Evolutionary conservation across 257 asterid genomes (phyloP).

Genomic region (Gardenia jasminoides): DNA sequence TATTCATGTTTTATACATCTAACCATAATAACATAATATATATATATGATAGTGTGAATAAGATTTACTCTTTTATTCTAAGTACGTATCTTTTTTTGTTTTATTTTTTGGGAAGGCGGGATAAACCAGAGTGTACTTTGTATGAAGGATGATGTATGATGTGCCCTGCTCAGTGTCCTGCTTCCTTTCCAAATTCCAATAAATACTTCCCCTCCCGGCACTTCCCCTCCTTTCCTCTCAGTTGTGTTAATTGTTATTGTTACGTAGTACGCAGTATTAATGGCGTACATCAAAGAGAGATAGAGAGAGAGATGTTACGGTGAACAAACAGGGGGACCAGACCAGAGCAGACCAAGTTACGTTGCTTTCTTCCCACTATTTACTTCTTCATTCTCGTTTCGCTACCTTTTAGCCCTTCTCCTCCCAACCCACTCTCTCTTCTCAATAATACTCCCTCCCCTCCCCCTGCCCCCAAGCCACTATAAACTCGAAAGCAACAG

Average conservation of each 20-base stretch:
- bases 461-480: too few relatives aligned
- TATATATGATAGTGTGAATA: too few relatives aligned
- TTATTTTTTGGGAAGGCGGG: too few relatives aligned
- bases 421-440: not conserved
- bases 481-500: slow-evolving; percentile 14
- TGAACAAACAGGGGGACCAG: slow-evolving; percentile 29
- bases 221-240: too few relatives aligned
- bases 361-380: slow-evolving; percentile 35
- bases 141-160: not conserved
- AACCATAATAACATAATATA: too few relatives aligned
- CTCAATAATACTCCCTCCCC: slow-evolving; percentile 12
- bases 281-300: slow-evolving; percentile 10
- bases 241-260: too few relatives aligned
- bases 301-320: slow-evolving; percentile 5
- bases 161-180: not conserved
- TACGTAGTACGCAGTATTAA: not conserved
- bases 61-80: too few relatives aligned
- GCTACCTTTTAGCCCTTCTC: not conserved
- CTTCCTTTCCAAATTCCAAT: not conserved
- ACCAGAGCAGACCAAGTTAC: slow-evolving; percentile 27
- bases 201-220: not conserved
- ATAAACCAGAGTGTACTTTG: too few relatives aligned
- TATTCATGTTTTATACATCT: too few relatives aligned
- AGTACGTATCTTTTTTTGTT: too few relatives aligned
- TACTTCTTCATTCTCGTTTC: slow-evolving; percentile 15